These are phyloP conservation scores for Phylloporus sp. DNA, from an alignment of 1,284 basidiomycete species.

Conservation along the genomic window DNA sequence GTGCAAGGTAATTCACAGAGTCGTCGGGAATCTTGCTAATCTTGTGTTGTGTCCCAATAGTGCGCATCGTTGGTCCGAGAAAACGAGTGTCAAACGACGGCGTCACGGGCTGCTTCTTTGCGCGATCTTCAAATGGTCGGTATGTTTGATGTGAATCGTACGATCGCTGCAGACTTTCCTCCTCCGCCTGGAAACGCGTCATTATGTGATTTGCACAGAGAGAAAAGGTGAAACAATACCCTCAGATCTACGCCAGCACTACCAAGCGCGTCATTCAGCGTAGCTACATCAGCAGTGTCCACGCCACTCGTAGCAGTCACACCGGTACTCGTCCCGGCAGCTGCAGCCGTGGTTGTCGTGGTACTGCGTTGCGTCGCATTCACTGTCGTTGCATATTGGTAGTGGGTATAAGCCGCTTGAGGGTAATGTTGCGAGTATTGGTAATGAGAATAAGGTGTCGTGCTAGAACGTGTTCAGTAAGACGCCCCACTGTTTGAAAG, in stretches of 20 bases:
- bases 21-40: conserved; percentile 69
- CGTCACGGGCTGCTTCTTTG: conserved; percentile 71
- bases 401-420: conserved; percentile 59
- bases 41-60: conserved; percentile 69
- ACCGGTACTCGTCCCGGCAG: conserved; percentile 27
- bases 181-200: conserved; percentile 67
- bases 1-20: conserved; percentile 82
- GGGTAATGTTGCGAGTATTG: conserved; percentile 62
- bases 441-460: conserved; percentile 54
- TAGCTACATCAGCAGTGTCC: conserved; percentile 75
- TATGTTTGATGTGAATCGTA: conserved; percentile 68
- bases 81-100: conserved; percentile 71
- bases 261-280: conserved; percentile 81
- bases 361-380: conserved; percentile 34
- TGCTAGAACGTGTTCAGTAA: conserved; percentile 36
- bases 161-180: conserved; percentile 75
- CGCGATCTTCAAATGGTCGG: conserved; percentile 73
- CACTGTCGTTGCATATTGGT: conserved; percentile 53
- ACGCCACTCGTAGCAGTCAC: conserved; percentile 42
- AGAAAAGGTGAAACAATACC: conserved; percentile 48
- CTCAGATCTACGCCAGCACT: conserved; percentile 84
- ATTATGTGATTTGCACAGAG: conserved; percentile 1
- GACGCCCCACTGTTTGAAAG: not conserved
- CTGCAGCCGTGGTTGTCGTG: conserved; percentile 24
- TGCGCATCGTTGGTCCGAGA: conserved; percentile 69